Base-by-base conservation (phyloP, 352 stramenopile genomes). In the Phytophthora cactorum region DNA sequence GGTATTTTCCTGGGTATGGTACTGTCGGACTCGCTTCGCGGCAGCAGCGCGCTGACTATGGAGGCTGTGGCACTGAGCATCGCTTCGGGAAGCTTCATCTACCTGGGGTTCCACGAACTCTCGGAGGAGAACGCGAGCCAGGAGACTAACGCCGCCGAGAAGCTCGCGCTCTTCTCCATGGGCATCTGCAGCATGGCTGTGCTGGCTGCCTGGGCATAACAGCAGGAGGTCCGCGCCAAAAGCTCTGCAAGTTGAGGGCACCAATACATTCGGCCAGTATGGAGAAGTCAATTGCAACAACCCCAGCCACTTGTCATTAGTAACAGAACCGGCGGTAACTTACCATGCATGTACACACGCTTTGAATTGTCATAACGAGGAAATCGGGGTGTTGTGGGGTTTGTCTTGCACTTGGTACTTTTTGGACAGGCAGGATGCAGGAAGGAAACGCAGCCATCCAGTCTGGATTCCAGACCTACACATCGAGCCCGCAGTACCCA, bases 61-160 rank as follows among this genome's bases (percentile, higher is more conserved):
- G 75, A 90, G 59, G 74, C 74, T 12, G 63, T 84, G 47, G 78
- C 79, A 2, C 63, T 89, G 41, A 81, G 79, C 51, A 68, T 89
- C 41, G 82, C 78, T 27, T 87, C 81, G 2, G 77, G 81, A 5
- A 84, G 77, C 59, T 91, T 90, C 60, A 86, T 91, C 55, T 91
- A 91, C 65, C 63, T 90, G 32, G 76, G 79, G 8, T 88, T 91
- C 59, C 78, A 90, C 57, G 80, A 89, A 47, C 71, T 91, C 49
- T 87, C 79, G 32, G 79, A 91, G 53, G 74, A 91, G 38, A 72
- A 79, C 15, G 72, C 68, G 1, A 64, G 71, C 0, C 70, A 83
- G 25, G 78, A 82, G 55, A 73, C 69, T 29, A 56, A 75, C 47
- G 55, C 71, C 11, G 22, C 63, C 11, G 75, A 86, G 63, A 91